These are phyloP conservation scores for Rhododendron vialii DNA, from an alignment of 148 eudicot species.

Conservation along the genomic window DNA sequence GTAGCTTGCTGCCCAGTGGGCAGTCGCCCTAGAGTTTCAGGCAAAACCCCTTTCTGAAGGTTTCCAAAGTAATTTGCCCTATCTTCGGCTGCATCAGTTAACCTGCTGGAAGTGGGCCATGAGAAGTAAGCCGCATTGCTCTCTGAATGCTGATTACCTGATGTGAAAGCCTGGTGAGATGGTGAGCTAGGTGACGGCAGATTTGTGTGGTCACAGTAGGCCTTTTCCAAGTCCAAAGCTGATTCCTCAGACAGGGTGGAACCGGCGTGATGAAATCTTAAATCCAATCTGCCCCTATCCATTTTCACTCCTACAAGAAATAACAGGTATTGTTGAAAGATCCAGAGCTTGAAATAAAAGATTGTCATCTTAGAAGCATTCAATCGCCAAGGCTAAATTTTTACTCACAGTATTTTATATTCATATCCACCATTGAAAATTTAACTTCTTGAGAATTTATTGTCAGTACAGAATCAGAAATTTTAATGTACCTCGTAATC, in stretches of 20 bases:
- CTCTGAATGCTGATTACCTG: conserved; percentile 49
- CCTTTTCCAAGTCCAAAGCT: conserved; percentile 47
- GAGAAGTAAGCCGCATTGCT: conserved; percentile 62
- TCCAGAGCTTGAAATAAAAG: neutral
- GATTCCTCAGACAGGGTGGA: conserved; percentile 49
- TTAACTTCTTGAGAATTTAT: neutral
- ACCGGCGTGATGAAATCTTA: conserved; percentile 30
- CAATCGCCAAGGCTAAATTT: neutral
- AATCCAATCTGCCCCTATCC: conserved; percentile 29
- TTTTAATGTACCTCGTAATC: neutral
- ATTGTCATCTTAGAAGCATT: neutral
- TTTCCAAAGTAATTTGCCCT: conserved; percentile 60
- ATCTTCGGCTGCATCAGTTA: conserved; percentile 57
- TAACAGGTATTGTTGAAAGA: neutral
- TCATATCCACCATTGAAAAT: neutral
- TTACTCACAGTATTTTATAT: neutral
- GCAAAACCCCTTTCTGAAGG: conserved; percentile 62
- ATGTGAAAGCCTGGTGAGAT: conserved; percentile 32
- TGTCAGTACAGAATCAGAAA: neutral
- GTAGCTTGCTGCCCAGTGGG: conserved; percentile 58
- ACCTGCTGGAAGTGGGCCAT: conserved; percentile 59
- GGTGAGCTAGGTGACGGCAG: conserved; percentile 23
- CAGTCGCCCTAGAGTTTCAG: conserved; percentile 43
- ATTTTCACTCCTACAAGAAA: conserved; percentile 18
- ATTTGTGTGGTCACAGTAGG: conserved; percentile 22